phyloP scores from a whole-genome alignment of 192 early-diverging fungal species.

The Entomortierella chlamydospora region DNA sequence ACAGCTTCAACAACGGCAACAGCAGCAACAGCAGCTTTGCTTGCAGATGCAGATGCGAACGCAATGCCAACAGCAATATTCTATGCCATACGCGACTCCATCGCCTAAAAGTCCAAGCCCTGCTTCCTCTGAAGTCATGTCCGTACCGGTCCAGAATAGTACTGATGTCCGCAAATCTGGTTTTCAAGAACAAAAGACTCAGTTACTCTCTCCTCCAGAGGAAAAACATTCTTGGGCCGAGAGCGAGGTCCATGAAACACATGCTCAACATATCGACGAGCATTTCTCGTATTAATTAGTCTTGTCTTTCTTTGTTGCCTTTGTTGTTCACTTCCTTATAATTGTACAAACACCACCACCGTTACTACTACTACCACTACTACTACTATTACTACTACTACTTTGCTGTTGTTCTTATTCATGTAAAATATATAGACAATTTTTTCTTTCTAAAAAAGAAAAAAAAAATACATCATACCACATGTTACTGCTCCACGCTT shows the following conservation, averaged over 20 bases:
- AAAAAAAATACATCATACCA: too few species aligned
- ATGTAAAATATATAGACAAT: too few species aligned
- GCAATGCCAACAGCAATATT: slow-evolving; percentile 1
- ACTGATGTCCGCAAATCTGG: neutral
- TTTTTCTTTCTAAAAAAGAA: too few species aligned
- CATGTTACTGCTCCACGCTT: too few species aligned
- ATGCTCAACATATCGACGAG: neutral
- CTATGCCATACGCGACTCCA: neutral
- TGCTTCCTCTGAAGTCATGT: neutral
- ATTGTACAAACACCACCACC: too few species aligned
- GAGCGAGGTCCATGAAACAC: slow-evolving; percentile 1
- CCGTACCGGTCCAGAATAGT: neutral
- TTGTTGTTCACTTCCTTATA: neutral
- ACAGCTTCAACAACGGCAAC: slow-evolving; percentile 3
- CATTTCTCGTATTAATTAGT: neutral
- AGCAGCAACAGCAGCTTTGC: slow-evolving; percentile 3
- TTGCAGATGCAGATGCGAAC: slow-evolving; percentile 19
- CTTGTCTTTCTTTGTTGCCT: neutral
- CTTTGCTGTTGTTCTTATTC: too few species aligned
- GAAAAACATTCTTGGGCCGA: slow-evolving; percentile 37
- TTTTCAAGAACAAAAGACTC: neutral
- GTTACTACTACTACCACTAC: too few species aligned
- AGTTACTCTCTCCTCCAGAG: slow-evolving; percentile 47
- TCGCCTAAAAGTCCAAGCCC: slow-evolving; percentile 14
- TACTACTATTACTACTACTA: too few species aligned